Conservation (phyloP, 192 early-diverging fungal species). For the Coemansia sp. region DNA sequence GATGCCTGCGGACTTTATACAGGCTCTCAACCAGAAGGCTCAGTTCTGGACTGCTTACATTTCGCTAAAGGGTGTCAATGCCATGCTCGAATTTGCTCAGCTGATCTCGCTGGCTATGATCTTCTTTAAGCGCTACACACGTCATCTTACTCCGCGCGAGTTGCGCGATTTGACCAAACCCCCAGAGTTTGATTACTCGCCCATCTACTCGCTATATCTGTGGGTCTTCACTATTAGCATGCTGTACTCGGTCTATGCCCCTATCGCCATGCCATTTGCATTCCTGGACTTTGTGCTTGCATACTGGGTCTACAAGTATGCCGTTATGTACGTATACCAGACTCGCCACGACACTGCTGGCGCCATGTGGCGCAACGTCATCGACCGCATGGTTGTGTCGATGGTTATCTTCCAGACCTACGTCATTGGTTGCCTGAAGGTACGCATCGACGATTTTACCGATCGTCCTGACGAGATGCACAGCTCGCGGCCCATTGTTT, state of each 20-base stretch:
- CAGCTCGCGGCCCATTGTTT: slow-evolving; percentile 45
- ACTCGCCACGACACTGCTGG: slow-evolving; percentile 72
- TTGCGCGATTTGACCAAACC: slow-evolving; percentile 64
- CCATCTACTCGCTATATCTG: slow-evolving; percentile 65
- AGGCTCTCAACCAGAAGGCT: slow-evolving; percentile 52
- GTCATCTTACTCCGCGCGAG: slow-evolving; percentile 67
- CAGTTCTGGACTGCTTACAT: slow-evolving; percentile 79
- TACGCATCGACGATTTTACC: slow-evolving; percentile 57
- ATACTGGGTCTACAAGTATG: slow-evolving; percentile 71
- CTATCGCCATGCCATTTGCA: slow-evolving; percentile 65
- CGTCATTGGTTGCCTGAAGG: slow-evolving; percentile 59
- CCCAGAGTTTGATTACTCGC: slow-evolving; percentile 69
- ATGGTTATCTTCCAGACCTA: slow-evolving; percentile 66
- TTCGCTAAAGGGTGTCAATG: slow-evolving; percentile 63
- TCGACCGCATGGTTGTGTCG: slow-evolving; percentile 69
- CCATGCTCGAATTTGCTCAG: slow-evolving; percentile 70
- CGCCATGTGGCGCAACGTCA: slow-evolving; percentile 66
- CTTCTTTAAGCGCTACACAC: slow-evolving; percentile 59
- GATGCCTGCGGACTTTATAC: slow-evolving; percentile 40
- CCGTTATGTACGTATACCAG: slow-evolving; percentile 72
- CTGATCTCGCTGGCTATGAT: slow-evolving; percentile 57
- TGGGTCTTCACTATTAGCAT: slow-evolving; percentile 73
- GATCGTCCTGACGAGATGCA: slow-evolving; percentile 32
- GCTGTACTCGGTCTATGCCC: slow-evolving; percentile 70
- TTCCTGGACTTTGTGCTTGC: slow-evolving; percentile 63